Base-by-base conservation (phyloP, 805 yeast species). In the Metschnikowia noctiluminum region DNA sequence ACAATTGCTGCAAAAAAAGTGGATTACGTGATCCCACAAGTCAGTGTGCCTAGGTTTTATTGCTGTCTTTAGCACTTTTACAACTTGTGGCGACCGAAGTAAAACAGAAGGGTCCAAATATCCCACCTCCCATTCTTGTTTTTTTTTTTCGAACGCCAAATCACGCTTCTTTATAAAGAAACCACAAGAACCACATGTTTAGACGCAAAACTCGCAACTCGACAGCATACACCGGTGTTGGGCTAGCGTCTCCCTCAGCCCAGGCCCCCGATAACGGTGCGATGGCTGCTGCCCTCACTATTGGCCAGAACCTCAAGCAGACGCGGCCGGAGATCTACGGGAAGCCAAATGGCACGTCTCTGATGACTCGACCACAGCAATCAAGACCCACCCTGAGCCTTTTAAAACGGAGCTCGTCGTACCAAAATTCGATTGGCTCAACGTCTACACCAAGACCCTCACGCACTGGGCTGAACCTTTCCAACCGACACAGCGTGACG, bases 201-300 rank as follows among this genome's bases (percentile, higher is more conserved):
- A 59, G 58, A 41, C 63, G 73, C 58, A 67, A 72, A 49, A 58
- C 62, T 46, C 56, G 59, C 28, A 68, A 63, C 43, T 53, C 58
- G 43, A 65, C 73, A 14, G 62, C 76, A 26, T 73, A 73, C 54
- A 73, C 77, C 6, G 77, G 77, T 26, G 77, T 73, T 26, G 70
- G 70, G 52, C 73, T 64, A 47, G 52, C 59, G 7, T 64, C 70
- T 1, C 69, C 69, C 7, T 54, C 66, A 6, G 45, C 63, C 13
- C 61, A 51, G 44, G 72, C 70, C 48, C 77, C 77, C 16, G 65
- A 58, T 53, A 59, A 63, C 40, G 61, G 62, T 38, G 78, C 78
- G 15, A 58, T 68, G 61, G 78, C 78, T 4, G 78, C 78, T 4
- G 78, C 78, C 1, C 57, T 70, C 42, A 66, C 76, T 30, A 73